Base-by-base conservation (phyloP, 495 filamentous ascomycete species). In the Emericellopsis terricola region DNA sequence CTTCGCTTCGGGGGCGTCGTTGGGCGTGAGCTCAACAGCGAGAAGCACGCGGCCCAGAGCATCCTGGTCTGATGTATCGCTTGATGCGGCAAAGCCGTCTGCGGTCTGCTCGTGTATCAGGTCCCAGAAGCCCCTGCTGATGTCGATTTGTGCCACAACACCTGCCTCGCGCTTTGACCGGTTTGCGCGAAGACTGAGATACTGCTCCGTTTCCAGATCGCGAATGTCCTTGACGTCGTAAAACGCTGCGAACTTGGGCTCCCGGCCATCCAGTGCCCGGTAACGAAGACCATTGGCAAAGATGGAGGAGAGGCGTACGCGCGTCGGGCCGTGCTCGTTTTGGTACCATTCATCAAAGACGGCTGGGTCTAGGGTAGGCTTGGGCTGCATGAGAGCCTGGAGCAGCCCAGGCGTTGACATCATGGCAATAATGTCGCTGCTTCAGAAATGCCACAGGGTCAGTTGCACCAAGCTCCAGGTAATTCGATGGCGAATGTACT, bases 301-400 rank as follows among this genome's bases (percentile, higher is more conserved):
- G 50, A 81, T 81, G 14, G 57, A 51, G 27, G 77, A 73, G 8
- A 85, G 52, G 29, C 78, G 73, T 13, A 85, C 65, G 19, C 81
- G 70, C 27, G 73, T 65, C 21, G 81, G 81, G 35, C 81, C 81
- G 53, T 89, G 81, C 53, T 89, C 81, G 50, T 77, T 81, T 59
- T 86, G 81, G 59, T 89, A 89, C 81, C 81, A 89, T 49, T 86
- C 80, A 53, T 85, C 78, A 58, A 86, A 85, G 46, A 79, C 72
- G 37, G 69, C 59, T 29, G 62, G 46, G n/a, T 71, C 64, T 34
- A 83, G 62, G 19, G 62, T 64, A 40, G 60, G 58, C 41, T 62
- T 59, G 41, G 77, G 78, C 47, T 81, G 71, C 78, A 82, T 83
- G 16, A 77, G 81, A 47, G 83, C 79, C 46, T 73, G 81, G 45